Evolutionary conservation across 805 yeast genomes (phyloP), one percentile per base, ranked within the genome.

Genomic region (Saccharomycopsis schoenii): DNA sequence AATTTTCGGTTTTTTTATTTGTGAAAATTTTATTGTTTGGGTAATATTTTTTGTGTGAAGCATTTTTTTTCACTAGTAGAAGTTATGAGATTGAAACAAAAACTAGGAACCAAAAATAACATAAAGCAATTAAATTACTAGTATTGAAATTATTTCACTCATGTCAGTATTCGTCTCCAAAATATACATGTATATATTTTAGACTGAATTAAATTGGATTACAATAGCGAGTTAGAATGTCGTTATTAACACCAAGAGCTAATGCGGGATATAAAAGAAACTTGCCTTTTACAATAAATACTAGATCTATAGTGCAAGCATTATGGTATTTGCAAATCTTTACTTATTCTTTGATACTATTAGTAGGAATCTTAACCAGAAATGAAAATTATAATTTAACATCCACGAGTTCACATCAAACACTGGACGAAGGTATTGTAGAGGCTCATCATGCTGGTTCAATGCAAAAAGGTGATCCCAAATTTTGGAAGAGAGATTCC

Each of bases 321-420:
- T 19, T 37, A 10, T 37, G 52, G 40, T 42, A 21, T 17, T 51
- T 60, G 19, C 62, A 60, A 34, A 12, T 60, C 2, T 37, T 36
- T 15, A 21, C 52, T 10, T 60, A 56, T 42, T 15, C 57, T 6
- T 60, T 60, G 54, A 39, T 60, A 29, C 24, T 60, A 17, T 19
- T 41, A 11, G 52, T 60, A 2, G 62, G 57, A 5, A 10, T 60
- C 1, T 15, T 50, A 11, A 19, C 40, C 19, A 58, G 40, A 9
- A 56, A 59, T 42, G 58, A 59, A 43, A 21, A 54, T 21, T 59
- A 59, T 15, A 40, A 59, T 59, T 36, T 59, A 21, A 50, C 59
- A 8, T 37, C 58, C 9, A 34, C 58, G 6, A n/a, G n/a, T 25
- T 56, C 58, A 11, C 21, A 25, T 56, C 51, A 42, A 42, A 36